Conservation (phyloP, 768 basidiomycete species). For the Boletus barrowsii region DNA sequence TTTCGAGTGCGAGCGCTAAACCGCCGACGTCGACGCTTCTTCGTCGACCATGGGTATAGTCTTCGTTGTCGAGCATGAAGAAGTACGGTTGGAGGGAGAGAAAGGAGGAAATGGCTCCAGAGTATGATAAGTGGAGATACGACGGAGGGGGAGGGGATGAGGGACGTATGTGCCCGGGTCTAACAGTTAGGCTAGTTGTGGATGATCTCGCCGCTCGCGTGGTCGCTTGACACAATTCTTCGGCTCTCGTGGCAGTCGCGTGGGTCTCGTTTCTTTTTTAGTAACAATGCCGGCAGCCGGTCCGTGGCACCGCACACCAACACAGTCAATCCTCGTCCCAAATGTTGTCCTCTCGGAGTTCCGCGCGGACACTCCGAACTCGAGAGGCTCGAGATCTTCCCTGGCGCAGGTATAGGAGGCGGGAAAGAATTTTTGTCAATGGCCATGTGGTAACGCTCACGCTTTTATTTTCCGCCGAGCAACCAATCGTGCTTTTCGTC, state of each 20-base stretch:
- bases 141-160: neutral
- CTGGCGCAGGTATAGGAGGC: too few relatives aligned
- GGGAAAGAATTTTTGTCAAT: too few relatives aligned
- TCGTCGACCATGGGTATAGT: conserved; percentile 40
- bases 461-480: too few relatives aligned
- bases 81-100: neutral
- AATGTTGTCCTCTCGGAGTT: neutral
- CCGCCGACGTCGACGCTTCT: conserved; percentile 90
- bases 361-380: neutral
- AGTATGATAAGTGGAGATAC: neutral
- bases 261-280: conserved; percentile 21
- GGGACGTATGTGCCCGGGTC: conserved; percentile 9
- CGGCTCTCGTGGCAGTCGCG: conserved; percentile 36
- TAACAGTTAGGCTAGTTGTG: conserved; percentile 10
- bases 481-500: neutral
- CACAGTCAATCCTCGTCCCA: neutral
- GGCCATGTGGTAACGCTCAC: too few relatives aligned
- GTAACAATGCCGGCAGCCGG: conserved; percentile 16
- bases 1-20: conserved; percentile 71
- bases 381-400: too few relatives aligned
- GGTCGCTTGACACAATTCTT: conserved; percentile 34
- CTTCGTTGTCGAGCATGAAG: conserved; percentile 31
- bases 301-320: neutral
- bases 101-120: neutral
- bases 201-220: conserved; percentile 36